Percentiles rank a stretch among this genome's conserved stretches.
phyloP scores from a whole-genome alignment of 177 flowering plant genomes.

The Vitis hybrid region DNA sequence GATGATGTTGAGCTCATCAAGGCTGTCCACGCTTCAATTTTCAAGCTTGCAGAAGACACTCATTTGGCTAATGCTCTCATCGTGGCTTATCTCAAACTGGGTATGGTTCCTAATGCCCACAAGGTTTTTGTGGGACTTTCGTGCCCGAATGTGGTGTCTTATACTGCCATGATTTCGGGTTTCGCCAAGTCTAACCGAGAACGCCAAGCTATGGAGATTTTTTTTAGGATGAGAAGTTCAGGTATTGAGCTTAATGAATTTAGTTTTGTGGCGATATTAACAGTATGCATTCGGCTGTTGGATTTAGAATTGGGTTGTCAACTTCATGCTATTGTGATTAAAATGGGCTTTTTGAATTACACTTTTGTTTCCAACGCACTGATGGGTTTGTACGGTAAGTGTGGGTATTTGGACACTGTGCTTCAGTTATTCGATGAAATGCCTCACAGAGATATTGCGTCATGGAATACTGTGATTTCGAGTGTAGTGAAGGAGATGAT shows the following conservation, averaged over 20 bases:
- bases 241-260: constrained; percentile 80
- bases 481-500: constrained; percentile 44
- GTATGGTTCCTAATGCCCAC: constrained; percentile 36
- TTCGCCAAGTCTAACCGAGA: constrained; percentile 54
- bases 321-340: constrained; percentile 55
- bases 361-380: constrained; percentile 66
- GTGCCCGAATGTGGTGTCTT: constrained; percentile 60
- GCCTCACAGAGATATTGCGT: constrained; percentile 57
- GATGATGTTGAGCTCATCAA: constrained; percentile 38
- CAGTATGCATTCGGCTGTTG: constrained; percentile 55
- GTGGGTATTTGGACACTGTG: constrained; percentile 40
- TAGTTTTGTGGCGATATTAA: constrained; percentile 67
- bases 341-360: constrained; percentile 34
- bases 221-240: constrained; percentile 51
- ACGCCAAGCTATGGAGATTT: constrained; percentile 48
- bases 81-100: constrained; percentile 49
- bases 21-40: constrained; percentile 50
- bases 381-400: constrained; percentile 58
- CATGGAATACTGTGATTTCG: constrained; percentile 80
- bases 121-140: constrained; percentile 34
- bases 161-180: constrained; percentile 53
- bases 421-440: constrained; percentile 66
- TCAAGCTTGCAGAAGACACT: constrained; percentile 40
- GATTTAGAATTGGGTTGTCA: constrained; percentile 56
- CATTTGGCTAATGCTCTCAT: constrained; percentile 43